Evolutionary conservation across 768 basidiomycete genomes (phyloP), one percentile per base, ranked within the genome.

Genomic region (Chalciporus pseudorubinellus): DNA sequence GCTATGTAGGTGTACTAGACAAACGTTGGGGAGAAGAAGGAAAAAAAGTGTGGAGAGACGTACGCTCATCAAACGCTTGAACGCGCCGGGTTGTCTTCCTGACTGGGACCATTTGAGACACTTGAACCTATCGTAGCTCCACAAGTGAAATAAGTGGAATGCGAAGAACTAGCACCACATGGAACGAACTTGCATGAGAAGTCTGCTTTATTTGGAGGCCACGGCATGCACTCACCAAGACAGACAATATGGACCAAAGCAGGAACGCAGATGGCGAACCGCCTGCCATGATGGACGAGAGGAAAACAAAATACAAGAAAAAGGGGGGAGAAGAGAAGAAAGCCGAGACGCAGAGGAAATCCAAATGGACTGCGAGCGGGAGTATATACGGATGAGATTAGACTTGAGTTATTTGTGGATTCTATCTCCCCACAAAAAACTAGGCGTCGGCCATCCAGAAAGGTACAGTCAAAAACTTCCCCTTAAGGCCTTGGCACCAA

Each of bases 1-100:
- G 73, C 77, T n/a, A 90, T 70, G 65, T 90, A 91, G n/a, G 87
- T 85, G 71, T 91, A 91, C 70, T 89, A 78, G 44, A n/a, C 18
- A 46, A 50, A 43, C 47, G 57, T 45, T 61, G 60, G 63, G 55
- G 46, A 46, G 56, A 20, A 31, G 7, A 11, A 28, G 48, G 24
- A 26, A 18, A 19, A 26, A 3, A 13, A 24, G 45, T 7, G 41
- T 19, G 46, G 22, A 28, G 4, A 22, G n/a, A 75, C 83, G 63
- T 63, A 90, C 87, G n/a, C 87, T 92, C 90, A 92, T 92, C 63
- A 92, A 77, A 45, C 91, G 78, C 71, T 87, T 91, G 79, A 92
- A 92, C 12, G 89, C 83, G 50, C 90, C 90, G 50, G 85, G 87
- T 65, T 88, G 87, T 46, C 87, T 77, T 29, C 87, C 87, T 13